Conservation (phyloP, 257 asterid genomes). For the Ballota nigra region DNA sequence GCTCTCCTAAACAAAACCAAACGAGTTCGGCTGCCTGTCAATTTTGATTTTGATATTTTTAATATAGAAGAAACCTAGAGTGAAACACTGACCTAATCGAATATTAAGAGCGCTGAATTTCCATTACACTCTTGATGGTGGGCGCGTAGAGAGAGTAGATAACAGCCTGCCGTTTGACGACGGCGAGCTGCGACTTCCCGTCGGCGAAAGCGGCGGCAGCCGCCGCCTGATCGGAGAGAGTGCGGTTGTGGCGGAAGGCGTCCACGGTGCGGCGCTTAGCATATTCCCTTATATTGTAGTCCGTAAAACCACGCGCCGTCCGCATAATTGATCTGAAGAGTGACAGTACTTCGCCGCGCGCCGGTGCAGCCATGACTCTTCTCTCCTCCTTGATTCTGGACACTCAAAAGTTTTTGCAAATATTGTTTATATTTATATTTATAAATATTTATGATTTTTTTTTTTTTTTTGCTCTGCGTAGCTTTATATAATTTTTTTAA, state of each 20-base stretch:
- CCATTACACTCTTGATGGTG: conserved; percentile 72
- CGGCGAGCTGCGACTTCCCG: conserved; percentile 74
- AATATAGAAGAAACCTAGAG: conserved; percentile 13
- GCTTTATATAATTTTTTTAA: no score
- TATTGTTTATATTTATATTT: no score
- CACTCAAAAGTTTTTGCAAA: no score
- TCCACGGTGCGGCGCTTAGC: conserved; percentile 78
- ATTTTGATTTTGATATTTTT: no score
- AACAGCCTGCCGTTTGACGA: conserved; percentile 80
- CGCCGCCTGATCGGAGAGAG: conserved; percentile 46
- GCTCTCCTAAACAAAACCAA: background rate
- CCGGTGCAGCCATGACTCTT: conserved; percentile 44
- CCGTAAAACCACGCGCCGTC: conserved; percentile 69
- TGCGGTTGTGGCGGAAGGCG: conserved; percentile 68
- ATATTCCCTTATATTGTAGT: conserved; percentile 89
- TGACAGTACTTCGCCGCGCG: conserved; percentile 62
- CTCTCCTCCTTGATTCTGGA: background rate
- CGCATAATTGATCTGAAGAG: conserved; percentile 75
- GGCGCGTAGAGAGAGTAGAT: conserved; percentile 81
- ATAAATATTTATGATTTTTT: no score
- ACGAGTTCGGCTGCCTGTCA: background rate
- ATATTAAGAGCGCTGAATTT: conserved; percentile 39
- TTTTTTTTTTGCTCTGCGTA: no score
- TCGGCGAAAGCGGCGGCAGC: conserved; percentile 66
- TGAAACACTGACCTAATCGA: conserved; percentile 25